A percentile compares a stretch with the other conserved stretches of the same genome.
These are phyloP conservation scores for Claviceps humidiphila DNA, from an alignment of 2,329 filamentous ascomycete genomes.

Conservation along the genomic window DNA sequence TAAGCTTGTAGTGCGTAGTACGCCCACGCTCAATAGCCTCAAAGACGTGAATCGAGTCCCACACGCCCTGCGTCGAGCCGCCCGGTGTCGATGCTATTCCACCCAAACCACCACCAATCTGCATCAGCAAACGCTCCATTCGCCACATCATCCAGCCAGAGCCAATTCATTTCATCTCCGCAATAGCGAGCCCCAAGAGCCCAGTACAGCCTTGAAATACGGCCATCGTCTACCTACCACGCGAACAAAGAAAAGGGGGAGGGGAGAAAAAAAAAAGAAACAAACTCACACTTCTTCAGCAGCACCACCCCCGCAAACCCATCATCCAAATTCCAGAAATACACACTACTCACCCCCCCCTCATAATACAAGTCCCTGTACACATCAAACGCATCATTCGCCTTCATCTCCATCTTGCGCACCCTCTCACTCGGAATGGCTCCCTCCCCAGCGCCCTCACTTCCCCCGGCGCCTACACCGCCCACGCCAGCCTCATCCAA, in stretches of 20 bases:
- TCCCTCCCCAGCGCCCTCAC: conserved; percentile 56
- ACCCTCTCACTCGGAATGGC: conserved; percentile 83
- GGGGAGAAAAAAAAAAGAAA: background rate
- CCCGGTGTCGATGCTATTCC: conserved; percentile 49
- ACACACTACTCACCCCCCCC: conserved; percentile 88
- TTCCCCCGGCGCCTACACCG: conserved; percentile 39
- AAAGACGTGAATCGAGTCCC: conserved; percentile 98
- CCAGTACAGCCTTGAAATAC: no score
- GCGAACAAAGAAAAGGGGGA: background rate
- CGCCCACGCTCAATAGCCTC: conserved; percentile 88
- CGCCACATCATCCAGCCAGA: no score
- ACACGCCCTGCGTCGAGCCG: conserved; percentile 61
- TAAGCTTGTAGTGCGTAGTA: conserved; percentile 92
- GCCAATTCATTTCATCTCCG: no score
- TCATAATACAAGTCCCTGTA: conserved; percentile 96
- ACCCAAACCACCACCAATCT: no score
- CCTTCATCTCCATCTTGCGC: conserved; percentile 82
- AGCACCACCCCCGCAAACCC: conserved; percentile 93
- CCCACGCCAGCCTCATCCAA: conserved; percentile 51
- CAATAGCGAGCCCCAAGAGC: no score
- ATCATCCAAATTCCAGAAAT: conserved; percentile 97
- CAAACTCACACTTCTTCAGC: conserved; percentile 71
- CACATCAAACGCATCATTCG: conserved; percentile 93
- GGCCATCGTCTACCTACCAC: no score
- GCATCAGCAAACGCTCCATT: no score